Evolutionary conservation across 257 asterid genomes (phyloP), one percentile per base, ranked within the genome.

Genomic region (Nemophila menziesii): DNA sequence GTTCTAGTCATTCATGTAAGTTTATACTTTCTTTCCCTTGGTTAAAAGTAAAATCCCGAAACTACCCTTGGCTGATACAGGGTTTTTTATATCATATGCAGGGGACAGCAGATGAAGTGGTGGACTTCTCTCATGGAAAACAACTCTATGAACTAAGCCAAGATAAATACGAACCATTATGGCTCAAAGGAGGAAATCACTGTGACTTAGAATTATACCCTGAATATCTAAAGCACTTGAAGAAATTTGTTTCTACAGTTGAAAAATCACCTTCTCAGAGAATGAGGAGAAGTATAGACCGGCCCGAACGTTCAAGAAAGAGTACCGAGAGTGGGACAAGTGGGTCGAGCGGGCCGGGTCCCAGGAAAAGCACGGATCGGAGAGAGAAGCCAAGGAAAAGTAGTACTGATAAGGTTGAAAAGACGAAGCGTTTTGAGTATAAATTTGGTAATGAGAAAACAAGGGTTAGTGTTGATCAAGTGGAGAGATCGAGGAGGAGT

Each of bases 1-100:
- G 89, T 86, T 63, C 70, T 81, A 52, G 67, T 86, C 51, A 81
- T 86, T 62, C 96, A 86, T 71, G 96, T 86, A 70, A 78, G 96
- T 65, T 16, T 56, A 55, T 20, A 42, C 34, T n/a, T 33, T 56
- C 11, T 0, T 36, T 27, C 7, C 36, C 36, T 29, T 29, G 36
- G 8, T 2, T 5, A 29, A 3, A 2, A 29, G 4, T n/a, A n/a
- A n/a, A n/a, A n/a, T 29, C 7, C 4, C 36, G 12, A 7, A 7
- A 5, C 12, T 41, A 24, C 1, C 22, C 24, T 12, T 6, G 43
- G 5, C 13, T 16, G 14, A 27, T 12, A 0, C 14, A 15, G 18
- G 29, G 15, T 15, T 40, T 43, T 15, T 15, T 44, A 19, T 6
- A 14, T 43, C 22, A 14, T 17, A 33, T 60, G 62, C 67, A 77